phyloP scores from a whole-genome alignment of 805 yeast genomes.

The Cyberlindnera xylosilytica region DNA sequence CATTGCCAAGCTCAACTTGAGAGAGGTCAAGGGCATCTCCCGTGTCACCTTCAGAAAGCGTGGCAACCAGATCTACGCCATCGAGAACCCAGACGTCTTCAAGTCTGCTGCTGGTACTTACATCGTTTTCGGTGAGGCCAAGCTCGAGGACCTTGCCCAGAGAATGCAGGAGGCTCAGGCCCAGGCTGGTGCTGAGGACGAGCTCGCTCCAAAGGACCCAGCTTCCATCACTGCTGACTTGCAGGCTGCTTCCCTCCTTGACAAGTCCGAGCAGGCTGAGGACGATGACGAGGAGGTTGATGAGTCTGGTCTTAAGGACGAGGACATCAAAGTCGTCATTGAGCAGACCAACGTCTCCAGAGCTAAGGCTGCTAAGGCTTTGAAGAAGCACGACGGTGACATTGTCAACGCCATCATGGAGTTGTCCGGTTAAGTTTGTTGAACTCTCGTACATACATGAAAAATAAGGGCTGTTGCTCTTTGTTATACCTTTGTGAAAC shows the following conservation, averaged over 20 bases:
- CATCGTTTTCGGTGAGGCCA: slow-evolving; percentile 97
- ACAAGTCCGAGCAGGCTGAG: slow-evolving; percentile 37
- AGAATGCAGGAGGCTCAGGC: slow-evolving; percentile 81
- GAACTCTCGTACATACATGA: neutral
- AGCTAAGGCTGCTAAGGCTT: slow-evolving; percentile 88
- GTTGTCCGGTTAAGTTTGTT: slow-evolving; percentile 36
- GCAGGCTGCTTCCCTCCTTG: slow-evolving; percentile 59
- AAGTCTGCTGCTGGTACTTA: slow-evolving; percentile 89
- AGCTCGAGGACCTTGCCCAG: slow-evolving; percentile 89
- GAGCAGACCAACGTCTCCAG: slow-evolving; percentile 90
- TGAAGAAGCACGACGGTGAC: slow-evolving; percentile 86
- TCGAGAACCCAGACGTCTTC: slow-evolving; percentile 94
- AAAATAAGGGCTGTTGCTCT: neutral
- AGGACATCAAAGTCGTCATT: slow-evolving; percentile 80
- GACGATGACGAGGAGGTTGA: slow-evolving; percentile 80
- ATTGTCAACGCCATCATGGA: slow-evolving; percentile 96
- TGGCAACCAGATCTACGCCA: slow-evolving; percentile 87
- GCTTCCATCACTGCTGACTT: slow-evolving; percentile 81
- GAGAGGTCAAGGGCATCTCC: slow-evolving; percentile 86
- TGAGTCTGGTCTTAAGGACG: slow-evolving; percentile 76
- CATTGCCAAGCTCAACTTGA: slow-evolving; percentile 83
- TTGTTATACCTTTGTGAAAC: neutral
- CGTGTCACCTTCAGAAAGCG: slow-evolving; percentile 95
- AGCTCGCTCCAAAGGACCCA: slow-evolving; percentile 67
- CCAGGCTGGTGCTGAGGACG: slow-evolving; percentile 36